A percentile compares a stretch with the other conserved stretches of the same genome.
phyloP scores from a whole-genome alignment of 2,329 filamentous ascomycete species.

The Aspergillus clavatus region DNA sequence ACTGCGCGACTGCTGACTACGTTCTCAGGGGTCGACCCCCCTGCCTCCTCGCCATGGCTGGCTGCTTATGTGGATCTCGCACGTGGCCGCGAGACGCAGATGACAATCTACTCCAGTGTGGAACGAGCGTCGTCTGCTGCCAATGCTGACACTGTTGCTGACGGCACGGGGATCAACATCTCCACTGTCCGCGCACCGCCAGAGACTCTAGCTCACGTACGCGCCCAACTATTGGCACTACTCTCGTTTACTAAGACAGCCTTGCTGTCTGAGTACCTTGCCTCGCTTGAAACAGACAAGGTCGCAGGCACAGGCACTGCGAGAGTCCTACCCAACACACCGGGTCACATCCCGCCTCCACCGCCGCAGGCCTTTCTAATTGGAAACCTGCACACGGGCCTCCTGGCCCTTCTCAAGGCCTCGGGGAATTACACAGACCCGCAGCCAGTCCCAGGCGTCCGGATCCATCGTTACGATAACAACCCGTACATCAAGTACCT shows the following conservation, averaged over 20 bases:
- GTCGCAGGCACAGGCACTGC: constrained; percentile 1
- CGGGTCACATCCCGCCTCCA: constrained; percentile 21
- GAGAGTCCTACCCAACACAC: constrained; percentile 1
- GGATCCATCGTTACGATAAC: constrained; percentile 26
- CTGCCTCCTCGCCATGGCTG: constrained; percentile 33
- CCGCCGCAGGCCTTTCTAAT: constrained; percentile 31
- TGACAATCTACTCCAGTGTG: constrained; percentile 39
- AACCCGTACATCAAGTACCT: constrained; percentile 36
- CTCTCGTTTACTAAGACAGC: constrained; percentile 22
- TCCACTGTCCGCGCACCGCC: constrained; percentile 11
- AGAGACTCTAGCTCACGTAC: constrained; percentile 13
- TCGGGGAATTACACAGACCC: constrained; percentile 14
- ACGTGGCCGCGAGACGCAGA: constrained; percentile 38
- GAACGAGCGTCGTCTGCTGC: constrained; percentile 26
- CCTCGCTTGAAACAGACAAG: no score
- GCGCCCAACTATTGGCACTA: constrained; percentile 26
- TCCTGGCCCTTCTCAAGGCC: constrained; percentile 25
- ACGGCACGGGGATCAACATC: neutral
- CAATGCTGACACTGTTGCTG: constrained; percentile 5
- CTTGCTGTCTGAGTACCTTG: constrained; percentile 25
- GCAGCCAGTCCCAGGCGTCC: constrained; percentile 17
- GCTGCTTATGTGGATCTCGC: constrained; percentile 39
- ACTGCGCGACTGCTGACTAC: constrained; percentile 34
- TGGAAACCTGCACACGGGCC: constrained; percentile 33
- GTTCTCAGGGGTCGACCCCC: constrained; percentile 18